Evolutionary conservation across 2,329 filamentous ascomycete genomes (phyloP).

Genomic region (Eutypa lata): DNA sequence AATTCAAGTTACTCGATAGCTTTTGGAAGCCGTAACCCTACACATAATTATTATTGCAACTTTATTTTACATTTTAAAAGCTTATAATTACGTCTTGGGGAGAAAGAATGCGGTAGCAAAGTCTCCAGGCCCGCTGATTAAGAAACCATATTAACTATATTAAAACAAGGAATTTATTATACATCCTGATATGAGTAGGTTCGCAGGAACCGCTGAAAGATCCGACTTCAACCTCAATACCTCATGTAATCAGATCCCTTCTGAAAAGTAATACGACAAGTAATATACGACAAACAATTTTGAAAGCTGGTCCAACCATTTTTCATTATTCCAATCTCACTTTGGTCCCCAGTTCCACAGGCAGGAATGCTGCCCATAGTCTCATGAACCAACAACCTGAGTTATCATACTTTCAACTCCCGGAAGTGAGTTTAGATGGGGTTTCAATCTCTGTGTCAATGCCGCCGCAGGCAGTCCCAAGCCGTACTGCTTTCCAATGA

Average conservation of each 20-base stretch:
- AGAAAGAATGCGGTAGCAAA: not conserved
- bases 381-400: not conserved
- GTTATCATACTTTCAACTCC: conserved; percentile 5
- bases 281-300: not conserved
- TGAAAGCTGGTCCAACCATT: not conserved
- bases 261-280: too few species aligned
- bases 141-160: not conserved
- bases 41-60: not conserved
- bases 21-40: too few species aligned
- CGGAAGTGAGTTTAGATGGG: conserved; percentile 8
- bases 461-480: conserved; percentile 5
- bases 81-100: not conserved
- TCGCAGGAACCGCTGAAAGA: too few species aligned
- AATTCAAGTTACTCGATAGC: too few species aligned
- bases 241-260: too few species aligned
- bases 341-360: not conserved
- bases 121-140: not conserved
- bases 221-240: too few species aligned
- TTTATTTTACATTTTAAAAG: not conserved
- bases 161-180: not conserved
- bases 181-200: too few species aligned
- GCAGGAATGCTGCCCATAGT: not conserved
- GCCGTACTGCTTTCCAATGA: conserved; percentile 17
- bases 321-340: not conserved
- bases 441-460: conserved; percentile 7